Conservation (phyloP, 805 yeast species). For the Lipomyces kockii region DNA sequence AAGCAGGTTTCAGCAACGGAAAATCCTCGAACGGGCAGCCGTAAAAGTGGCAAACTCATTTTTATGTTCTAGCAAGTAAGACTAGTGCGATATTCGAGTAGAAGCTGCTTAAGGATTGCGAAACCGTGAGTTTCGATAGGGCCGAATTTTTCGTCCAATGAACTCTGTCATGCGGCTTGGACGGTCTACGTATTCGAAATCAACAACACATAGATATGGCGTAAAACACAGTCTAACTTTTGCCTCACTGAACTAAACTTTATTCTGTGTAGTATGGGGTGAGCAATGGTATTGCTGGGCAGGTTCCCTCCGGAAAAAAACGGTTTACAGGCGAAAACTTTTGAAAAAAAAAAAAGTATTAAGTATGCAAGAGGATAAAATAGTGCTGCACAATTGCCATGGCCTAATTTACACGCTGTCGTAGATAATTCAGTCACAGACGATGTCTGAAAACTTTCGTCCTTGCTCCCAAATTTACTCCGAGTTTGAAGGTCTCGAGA, state of each 20-base stretch:
- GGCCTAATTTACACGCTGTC: not conserved
- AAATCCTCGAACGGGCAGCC: slow-evolving; percentile 6
- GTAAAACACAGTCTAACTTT: too few relatives aligned
- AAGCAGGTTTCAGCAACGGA: slow-evolving; percentile 10
- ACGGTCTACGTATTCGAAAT: too few relatives aligned
- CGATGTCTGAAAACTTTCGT: not conserved
- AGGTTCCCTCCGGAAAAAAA: too few relatives aligned
- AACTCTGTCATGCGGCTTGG: not conserved
- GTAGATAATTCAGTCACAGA: not conserved
- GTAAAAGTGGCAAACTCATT: slow-evolving; percentile 6
- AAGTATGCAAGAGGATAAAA: not conserved
- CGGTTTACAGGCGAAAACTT: too few relatives aligned
- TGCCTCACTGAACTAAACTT: too few relatives aligned
- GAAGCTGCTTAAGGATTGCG: not conserved
- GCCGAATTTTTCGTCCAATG: not conserved
- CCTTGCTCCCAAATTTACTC: not conserved
- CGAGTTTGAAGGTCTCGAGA: not conserved
- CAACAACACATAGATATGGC: too few relatives aligned
- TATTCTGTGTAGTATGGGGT: too few relatives aligned
- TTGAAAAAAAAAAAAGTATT: not conserved
- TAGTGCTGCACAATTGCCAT: not conserved
- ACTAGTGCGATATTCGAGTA: not conserved
- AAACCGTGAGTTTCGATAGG: not conserved
- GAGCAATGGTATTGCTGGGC: too few relatives aligned
- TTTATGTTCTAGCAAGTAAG: not conserved